Conservation (phyloP, 768 basidiomycete genomes). For the Lactifluus pinguis region DNA sequence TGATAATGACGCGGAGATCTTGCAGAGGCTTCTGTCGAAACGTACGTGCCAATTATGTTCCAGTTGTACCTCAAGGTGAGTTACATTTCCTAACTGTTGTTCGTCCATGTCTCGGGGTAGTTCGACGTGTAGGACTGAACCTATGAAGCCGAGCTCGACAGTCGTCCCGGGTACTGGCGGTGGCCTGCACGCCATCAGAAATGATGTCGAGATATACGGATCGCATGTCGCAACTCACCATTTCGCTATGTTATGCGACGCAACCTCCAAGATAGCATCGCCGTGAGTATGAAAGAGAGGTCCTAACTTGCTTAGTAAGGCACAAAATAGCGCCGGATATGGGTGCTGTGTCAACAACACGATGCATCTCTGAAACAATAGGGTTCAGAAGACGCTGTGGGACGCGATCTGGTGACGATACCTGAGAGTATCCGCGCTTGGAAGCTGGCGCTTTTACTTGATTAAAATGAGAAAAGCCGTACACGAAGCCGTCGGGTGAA, state of each 20-base stretch:
- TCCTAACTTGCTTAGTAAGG: constrained; percentile 61
- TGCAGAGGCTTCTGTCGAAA: not conserved
- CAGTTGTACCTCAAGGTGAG: constrained; percentile 16
- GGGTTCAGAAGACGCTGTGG: constrained; percentile 9
- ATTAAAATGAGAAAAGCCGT: constrained; percentile 71
- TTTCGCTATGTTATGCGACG: constrained; percentile 74
- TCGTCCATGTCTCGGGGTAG: constrained; percentile 61
- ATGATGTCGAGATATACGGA: constrained; percentile 4
- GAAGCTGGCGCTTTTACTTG: constrained; percentile 54
- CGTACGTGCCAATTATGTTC: constrained; percentile 18
- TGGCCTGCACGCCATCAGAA: constrained; percentile 53
- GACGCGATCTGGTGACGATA: constrained; percentile 23
- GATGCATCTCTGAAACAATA: constrained; percentile 51
- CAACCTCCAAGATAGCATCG: constrained; percentile 72
- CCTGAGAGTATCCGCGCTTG: constrained; percentile 78
- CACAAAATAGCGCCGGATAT: constrained; percentile 72
- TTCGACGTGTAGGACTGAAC: constrained; percentile 62
- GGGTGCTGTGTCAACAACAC: constrained; percentile 75
- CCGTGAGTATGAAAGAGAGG: constrained; percentile 69
- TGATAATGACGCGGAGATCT: not conserved
- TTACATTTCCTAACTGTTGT: constrained; percentile 58
- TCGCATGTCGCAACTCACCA: constrained; percentile 45
- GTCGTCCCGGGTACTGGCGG: constrained; percentile 58
- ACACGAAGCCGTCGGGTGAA: constrained; percentile 56
- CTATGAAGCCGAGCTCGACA: constrained; percentile 77